These are phyloP conservation scores for Eutypa lata DNA, from an alignment of 2,329 filamentous ascomycete genomes.

Conservation along the genomic window DNA sequence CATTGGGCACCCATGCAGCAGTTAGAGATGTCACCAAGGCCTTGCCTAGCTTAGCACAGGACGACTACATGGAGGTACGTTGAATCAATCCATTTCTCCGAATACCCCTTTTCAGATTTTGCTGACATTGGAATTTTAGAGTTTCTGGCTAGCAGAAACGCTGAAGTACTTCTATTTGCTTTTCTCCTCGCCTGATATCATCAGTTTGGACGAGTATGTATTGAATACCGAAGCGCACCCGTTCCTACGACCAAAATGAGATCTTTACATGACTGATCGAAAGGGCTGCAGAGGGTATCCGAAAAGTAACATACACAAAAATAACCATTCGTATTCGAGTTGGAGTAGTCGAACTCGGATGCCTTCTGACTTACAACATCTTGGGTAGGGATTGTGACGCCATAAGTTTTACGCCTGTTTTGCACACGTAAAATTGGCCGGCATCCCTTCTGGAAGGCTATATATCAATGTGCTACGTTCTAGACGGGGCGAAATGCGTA, in stretches of 20 bases:
- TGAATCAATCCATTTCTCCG: not conserved
- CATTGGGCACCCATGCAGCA: constrained; percentile 22
- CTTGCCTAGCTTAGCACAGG: constrained; percentile 39
- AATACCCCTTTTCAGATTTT: not conserved
- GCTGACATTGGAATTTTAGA: not conserved
- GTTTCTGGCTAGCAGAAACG: not conserved
- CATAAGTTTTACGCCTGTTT: no score
- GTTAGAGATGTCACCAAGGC: constrained; percentile 37
- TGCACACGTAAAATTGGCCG: no score
- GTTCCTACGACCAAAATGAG: not conserved
- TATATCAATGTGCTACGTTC: no score
- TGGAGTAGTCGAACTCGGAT: no score
- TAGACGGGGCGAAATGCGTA: no score
- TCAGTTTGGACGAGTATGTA: not conserved
- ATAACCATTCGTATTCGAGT: no score
- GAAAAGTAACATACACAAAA: no score
- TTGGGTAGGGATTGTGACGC: no score
- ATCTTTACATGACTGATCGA: no score
- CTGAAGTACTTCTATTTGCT: not conserved
- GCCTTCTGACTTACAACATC: no score
- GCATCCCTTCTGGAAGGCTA: no score
- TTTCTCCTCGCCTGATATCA: not conserved
- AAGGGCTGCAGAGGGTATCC: no score
- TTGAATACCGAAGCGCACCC: not conserved
- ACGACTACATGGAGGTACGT: constrained; percentile 40